phyloP scores from a whole-genome alignment of 164 flowering plant genomes.

The Saururus chinensis region DNA sequence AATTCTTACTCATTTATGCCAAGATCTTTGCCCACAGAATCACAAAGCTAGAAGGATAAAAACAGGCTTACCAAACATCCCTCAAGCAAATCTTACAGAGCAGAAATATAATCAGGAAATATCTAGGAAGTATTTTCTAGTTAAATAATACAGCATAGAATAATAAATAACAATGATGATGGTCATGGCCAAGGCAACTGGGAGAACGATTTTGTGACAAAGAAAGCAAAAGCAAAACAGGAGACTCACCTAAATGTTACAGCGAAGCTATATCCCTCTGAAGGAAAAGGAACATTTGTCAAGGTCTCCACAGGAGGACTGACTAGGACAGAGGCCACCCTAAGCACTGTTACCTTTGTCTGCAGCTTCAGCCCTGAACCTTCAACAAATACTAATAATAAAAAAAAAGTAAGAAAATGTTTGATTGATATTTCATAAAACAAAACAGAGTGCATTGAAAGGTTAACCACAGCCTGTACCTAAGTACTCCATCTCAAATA shows the following conservation, averaged over 20 bases:
- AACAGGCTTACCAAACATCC: too few relatives aligned
- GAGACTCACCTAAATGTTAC: constrained; percentile 51
- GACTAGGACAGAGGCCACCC: constrained; percentile 27
- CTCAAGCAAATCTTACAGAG: too few relatives aligned
- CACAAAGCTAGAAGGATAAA: too few relatives aligned
- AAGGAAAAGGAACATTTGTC: constrained; percentile 67
- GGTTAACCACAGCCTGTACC: not conserved
- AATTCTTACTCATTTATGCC: too few relatives aligned
- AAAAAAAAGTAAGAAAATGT: not conserved
- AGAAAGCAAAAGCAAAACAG: not conserved
- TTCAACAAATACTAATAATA: constrained; percentile 43
- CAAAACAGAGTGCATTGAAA: not conserved
- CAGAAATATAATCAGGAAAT: too few relatives aligned
- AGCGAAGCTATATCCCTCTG: constrained; percentile 56
- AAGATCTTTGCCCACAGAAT: too few relatives aligned
- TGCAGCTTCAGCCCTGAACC: constrained; percentile 38
- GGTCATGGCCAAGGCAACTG: constrained; percentile 2
- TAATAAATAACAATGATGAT: too few relatives aligned
- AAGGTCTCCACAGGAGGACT: constrained; percentile 55
- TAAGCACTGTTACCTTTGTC: constrained; percentile 47
- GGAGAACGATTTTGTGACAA: not conserved
- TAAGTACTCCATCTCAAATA: not conserved
- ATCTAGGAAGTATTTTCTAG: too few relatives aligned
- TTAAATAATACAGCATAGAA: too few relatives aligned
- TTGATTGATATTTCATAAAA: too few relatives aligned